Base-by-base conservation (phyloP, 1,284 basidiomycete species). In the Trichosporon ovoides region DNA sequence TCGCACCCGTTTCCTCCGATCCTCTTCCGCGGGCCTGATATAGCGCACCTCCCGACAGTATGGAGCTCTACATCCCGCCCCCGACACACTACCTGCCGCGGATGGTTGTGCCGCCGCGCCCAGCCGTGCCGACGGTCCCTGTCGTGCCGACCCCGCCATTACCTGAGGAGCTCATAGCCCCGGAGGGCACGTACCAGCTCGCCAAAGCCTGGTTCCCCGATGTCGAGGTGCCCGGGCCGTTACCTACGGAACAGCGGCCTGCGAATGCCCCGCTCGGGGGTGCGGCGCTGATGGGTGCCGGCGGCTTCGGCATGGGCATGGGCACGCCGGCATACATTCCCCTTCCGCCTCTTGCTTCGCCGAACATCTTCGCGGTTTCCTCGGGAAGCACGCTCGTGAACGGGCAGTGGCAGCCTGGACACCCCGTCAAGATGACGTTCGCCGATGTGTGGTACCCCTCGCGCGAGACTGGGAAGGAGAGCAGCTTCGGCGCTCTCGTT, bases 371-470 rank as follows among this genome's bases (percentile, higher is more conserved):
- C 19, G 61, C 61, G 12, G 70, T 73, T 58, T 63, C 61, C 10
- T 68, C 67, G 33, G 69, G 68, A n/a, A 60, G 64, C 14, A 65
- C 67, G 2, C 60, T 73, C 16, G 72, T 76, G n/a, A 74, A 74
- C 55, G 73, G 72, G 14, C 68, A 69, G 57, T 59, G 66, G 37
- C 71, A 74, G 57, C 73, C 74, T n/a, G 63, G 60, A 0, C 63
- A 66, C 34, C 67, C 72, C 0, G 59, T 65, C 18, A 63, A 61
- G 31, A 68, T 76, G 65, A 63, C 61, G 28, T 76, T 68, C 55
- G 68, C 71, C n/a, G 69, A 66, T 24, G 70, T 76, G 12, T 74
- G 66, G 64, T 76, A 70, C 59, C 71, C 74, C 3, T 65, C 68
- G 16, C 70, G 71, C 38, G 61, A 55, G 3, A 59, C 53, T 2